A percentile compares a stretch with the other conserved stretches of the same genome.
These are phyloP conservation scores for Suillus sp. DNA, from an alignment of 768 basidiomycete genomes.

Conservation along the genomic window DNA sequence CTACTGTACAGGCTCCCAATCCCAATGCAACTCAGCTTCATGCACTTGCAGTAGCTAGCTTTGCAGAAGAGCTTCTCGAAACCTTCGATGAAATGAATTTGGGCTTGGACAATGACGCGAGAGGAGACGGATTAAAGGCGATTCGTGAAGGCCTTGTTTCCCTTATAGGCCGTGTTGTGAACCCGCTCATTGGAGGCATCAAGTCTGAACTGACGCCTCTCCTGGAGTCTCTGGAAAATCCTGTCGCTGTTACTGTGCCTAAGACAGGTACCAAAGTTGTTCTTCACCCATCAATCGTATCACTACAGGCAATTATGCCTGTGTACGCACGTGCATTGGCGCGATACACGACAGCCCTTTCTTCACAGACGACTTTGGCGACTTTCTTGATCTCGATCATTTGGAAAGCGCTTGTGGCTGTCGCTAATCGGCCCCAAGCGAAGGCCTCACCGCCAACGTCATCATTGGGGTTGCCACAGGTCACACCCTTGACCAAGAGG, in stretches of 20 bases:
- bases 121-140: constrained; percentile 68
- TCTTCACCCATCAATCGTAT: constrained; percentile 60
- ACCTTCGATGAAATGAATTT: constrained; percentile 67
- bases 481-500: constrained; percentile 41
- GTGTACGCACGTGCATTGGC: constrained; percentile 59
- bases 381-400: constrained; percentile 71
- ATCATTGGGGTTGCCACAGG: constrained; percentile 41
- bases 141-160: constrained; percentile 74
- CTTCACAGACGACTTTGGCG: constrained; percentile 64
- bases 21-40: constrained; percentile 71
- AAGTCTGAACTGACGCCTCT: constrained; percentile 62
- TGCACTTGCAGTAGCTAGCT: constrained; percentile 65
- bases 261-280: constrained; percentile 23
- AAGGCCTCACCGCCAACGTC: constrained; percentile 41
- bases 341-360: constrained; percentile 53
- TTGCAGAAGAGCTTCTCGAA: constrained; percentile 74
- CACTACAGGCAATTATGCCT: constrained; percentile 62
- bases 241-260: constrained; percentile 32
- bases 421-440: constrained; percentile 54
- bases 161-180: constrained; percentile 63
- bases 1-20: constrained; percentile 50
- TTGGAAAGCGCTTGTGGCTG: constrained; percentile 73
- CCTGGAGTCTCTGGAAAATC: constrained; percentile 61
- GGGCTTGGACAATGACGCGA: constrained; percentile 59
- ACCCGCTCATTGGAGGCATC: constrained; percentile 63